Evolutionary conservation across 306 rosid genomes (phyloP).

Genomic region (Spatholobus suberectus): DNA sequence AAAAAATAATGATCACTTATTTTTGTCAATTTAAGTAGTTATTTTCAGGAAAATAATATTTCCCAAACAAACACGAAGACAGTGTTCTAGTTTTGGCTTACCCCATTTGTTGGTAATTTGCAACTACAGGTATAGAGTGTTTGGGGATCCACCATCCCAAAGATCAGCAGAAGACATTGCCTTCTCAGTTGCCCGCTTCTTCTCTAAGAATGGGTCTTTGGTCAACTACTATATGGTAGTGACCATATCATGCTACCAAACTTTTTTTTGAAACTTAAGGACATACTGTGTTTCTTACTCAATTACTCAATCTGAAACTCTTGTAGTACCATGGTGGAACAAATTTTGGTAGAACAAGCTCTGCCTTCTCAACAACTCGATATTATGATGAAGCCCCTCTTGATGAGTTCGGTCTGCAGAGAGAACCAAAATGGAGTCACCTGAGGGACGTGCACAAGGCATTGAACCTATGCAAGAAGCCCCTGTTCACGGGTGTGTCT

Average conservation of each 20-base stretch:
- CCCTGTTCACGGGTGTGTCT: constrained; percentile 56
- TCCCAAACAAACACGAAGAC: background rate
- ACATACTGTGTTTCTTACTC: constrained; percentile 1
- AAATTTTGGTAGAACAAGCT: constrained; percentile 87
- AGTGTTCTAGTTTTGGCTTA: background rate
- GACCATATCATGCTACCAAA: background rate
- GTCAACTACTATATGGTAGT: constrained; percentile 96
- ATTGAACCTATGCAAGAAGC: constrained; percentile 64
- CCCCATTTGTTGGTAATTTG: constrained; percentile 34
- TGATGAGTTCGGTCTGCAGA: constrained; percentile 80
- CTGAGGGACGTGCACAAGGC: constrained; percentile 81
- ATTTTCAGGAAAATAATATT: too few relatives aligned
- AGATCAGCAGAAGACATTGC: constrained; percentile 96
- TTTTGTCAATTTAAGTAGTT: too few relatives aligned
- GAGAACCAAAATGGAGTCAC: constrained; percentile 97
- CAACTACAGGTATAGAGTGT: constrained; percentile 73
- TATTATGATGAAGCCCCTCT: constrained; percentile 98
- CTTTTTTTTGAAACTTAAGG: background rate
- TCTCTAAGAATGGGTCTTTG: constrained; percentile 80
- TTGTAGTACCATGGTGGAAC: constrained; percentile 97
- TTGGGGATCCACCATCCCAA: constrained; percentile 94
- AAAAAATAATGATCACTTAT: too few relatives aligned
- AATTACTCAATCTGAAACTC: constrained; percentile 35
- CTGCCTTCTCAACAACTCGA: constrained; percentile 78
- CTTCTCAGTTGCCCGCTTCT: constrained; percentile 82